Evolutionary conservation across 371 early-diverging fungal species (phyloP).

Genomic region (Syncephalastrum contaminatum): DNA sequence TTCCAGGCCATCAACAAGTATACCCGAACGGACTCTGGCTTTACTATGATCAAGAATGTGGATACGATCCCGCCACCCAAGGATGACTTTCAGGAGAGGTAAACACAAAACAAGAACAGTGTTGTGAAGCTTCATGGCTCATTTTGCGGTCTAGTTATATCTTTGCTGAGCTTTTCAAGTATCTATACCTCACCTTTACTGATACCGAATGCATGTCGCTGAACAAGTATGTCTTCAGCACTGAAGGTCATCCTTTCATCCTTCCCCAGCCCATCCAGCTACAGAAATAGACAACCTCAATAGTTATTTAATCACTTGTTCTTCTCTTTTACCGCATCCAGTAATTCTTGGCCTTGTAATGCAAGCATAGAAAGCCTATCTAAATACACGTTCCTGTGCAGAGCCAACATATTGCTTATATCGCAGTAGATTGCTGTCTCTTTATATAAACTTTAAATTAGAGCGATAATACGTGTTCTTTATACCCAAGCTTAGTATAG

Average conservation of each 20-base stretch:
- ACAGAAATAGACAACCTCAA: constrained; percentile 14
- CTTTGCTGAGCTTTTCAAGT: constrained; percentile 88
- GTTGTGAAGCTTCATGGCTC: too few species aligned
- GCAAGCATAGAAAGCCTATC: too few species aligned
- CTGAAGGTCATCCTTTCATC: constrained; percentile 50
- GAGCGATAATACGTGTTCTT: too few species aligned
- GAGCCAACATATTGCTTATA: too few species aligned
- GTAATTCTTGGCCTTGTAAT: too few species aligned
- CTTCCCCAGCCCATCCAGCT: constrained; percentile 22
- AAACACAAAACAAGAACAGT: constrained; percentile 5
- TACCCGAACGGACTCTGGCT: constrained; percentile 54
- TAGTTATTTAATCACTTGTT: too few species aligned
- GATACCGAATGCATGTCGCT: constrained; percentile 53
- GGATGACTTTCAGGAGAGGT: constrained; percentile 48
- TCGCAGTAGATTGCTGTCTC: too few species aligned
- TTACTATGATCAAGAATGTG: constrained; percentile 55
- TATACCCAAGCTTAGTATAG: too few species aligned
- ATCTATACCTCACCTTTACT: constrained; percentile 81
- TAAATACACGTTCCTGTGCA: too few species aligned
- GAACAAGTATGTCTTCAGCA: constrained; percentile 53
- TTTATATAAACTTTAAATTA: too few species aligned
- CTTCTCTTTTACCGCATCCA: too few species aligned
- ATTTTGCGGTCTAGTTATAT: constrained; percentile 60
- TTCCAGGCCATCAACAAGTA: constrained; percentile 58
- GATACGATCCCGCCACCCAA: constrained; percentile 23